Evolutionary conservation across 768 basidiomycete species (phyloP), one percentile per base, ranked within the genome.

Genomic region (Podaxis carcinomalis): DNA sequence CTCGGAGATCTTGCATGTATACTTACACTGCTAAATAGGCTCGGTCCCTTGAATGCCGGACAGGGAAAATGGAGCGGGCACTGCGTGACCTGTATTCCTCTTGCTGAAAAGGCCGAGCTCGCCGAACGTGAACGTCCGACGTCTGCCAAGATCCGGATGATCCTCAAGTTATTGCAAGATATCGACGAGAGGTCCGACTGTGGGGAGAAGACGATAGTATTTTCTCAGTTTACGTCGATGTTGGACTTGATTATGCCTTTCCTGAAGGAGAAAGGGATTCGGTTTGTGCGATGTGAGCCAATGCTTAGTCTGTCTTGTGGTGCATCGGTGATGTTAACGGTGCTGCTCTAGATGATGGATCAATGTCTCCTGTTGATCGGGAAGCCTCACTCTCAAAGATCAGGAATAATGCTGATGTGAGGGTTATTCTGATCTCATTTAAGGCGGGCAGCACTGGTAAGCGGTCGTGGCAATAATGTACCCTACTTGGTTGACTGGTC

Each of bases 361-460:
- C 83, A 3, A 95, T 98, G 92, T 74, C 76, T 13, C 81, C 88
- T 62, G 83, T 83, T 35, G 81, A 93, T 66, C 87, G 95, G 10
- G 90, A 94, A 66, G 82, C 78, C 14, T 82, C 92, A 3, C 73
- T 98, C 46, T 77, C 86, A 37, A 84, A 82, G 65, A 94, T 99
- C 73, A 84, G 82, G 68, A 83, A 64, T 16, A 84, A 82, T 69
- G 71, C 73, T 27, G 77, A 67, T 14, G 85, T 80, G 10, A 82
- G 82, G 35, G 87, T 96, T 46, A 97, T 98, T 63, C 75, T 99
- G 64, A 95, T 98, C 64, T 97, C 94, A 0, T 95, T 98, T 83
- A 97, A 95, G 72, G 94, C 95, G 28, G 95, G 95, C 3, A 91
- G 91, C 68, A 93, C 90, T n/a, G 93, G 93, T 91, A 67, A 56